Evolutionary conservation across 2,329 filamentous ascomycete species (phyloP), one percentile per base, ranked within the genome.

Genomic region (Calonectria multiphialidica): DNA sequence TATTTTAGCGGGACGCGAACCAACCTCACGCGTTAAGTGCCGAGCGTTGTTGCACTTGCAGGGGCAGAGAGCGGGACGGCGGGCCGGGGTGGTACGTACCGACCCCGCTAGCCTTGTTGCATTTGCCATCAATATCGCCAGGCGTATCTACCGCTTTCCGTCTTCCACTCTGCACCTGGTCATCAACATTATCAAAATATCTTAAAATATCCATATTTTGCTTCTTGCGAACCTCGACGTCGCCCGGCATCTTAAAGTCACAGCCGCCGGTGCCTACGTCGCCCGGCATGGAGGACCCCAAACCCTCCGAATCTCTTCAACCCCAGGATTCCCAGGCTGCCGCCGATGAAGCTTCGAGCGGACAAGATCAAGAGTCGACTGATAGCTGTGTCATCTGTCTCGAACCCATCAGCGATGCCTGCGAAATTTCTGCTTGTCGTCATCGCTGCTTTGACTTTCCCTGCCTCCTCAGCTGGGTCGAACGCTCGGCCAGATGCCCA

Each of bases 321-420:
- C 77, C 23, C 6, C 33, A 40, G 8, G 35, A 16, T 15, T n/a
- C 5, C 7, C 33, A 68, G 40, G 49, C 59, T 16, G 57, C 71
- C 59, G 77, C 78, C 61, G 83, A 79, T 59, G 83, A 88, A 25
- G 53, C 23, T 59, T 23, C 53, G 4, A 6, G 30, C 23, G 72
- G 71, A 63, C 74, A 76, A 30, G 72, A 79, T 45, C 70, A 79
- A 64, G 73, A 79, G 70, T 59, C 72, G 25, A 45, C 70, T 25
- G 78, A 81, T 74, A 91, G 89, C 79, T 98, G 96, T 83, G 95
- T 97, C 74, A 97, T 98, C 82, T 98, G 96, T 83, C 91, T 98
- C 72, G 94, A 96, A 69, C 80, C 85, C 66, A 88, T 98, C 79
- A 90, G 91, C 12, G 94, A 97, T 78, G 85, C 90, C 65, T 95